Evolutionary conservation across 2,329 filamentous ascomycete genomes (phyloP).

Genomic region (Trichoderma koningiopsis): DNA sequence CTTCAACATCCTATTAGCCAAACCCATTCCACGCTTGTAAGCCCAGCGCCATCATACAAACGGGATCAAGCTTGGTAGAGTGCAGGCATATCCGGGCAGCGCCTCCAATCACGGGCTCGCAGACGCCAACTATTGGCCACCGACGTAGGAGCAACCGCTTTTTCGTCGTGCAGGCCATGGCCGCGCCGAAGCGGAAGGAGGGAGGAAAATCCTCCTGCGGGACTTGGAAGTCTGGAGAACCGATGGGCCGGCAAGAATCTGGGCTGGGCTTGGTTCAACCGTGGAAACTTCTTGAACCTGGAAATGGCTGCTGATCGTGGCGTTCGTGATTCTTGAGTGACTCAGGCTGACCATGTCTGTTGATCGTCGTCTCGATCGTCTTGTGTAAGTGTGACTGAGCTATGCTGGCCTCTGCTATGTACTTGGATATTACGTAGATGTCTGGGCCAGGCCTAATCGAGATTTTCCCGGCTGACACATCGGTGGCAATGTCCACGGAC

Average conservation of each 20-base stretch:
- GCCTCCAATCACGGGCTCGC: constrained; percentile 16
- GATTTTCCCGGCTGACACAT: constrained; percentile 8
- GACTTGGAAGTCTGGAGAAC: background rate
- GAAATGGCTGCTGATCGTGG: constrained; percentile 7
- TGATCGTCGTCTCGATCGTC: constrained; percentile 7
- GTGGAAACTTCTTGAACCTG: background rate
- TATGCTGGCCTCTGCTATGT: background rate
- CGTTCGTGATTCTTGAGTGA: background rate
- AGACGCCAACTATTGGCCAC: constrained; percentile 6
- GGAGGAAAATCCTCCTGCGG: background rate
- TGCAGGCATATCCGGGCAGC: background rate
- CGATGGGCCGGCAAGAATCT: background rate
- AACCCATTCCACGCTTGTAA: background rate
- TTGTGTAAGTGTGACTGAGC: background rate
- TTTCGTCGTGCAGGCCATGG: background rate
- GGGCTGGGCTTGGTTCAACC: background rate
- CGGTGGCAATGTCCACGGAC: constrained; percentile 1
- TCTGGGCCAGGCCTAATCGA: background rate
- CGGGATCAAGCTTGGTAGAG: background rate
- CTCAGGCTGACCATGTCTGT: constrained; percentile 6
- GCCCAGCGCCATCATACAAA: background rate
- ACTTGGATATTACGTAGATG: background rate
- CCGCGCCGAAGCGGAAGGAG: background rate
- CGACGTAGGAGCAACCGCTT: background rate
- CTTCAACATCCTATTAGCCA: background rate